Base-by-base conservation (phyloP, 2,329 filamentous ascomycete species). In the Macrophomina phaseolina region DNA sequence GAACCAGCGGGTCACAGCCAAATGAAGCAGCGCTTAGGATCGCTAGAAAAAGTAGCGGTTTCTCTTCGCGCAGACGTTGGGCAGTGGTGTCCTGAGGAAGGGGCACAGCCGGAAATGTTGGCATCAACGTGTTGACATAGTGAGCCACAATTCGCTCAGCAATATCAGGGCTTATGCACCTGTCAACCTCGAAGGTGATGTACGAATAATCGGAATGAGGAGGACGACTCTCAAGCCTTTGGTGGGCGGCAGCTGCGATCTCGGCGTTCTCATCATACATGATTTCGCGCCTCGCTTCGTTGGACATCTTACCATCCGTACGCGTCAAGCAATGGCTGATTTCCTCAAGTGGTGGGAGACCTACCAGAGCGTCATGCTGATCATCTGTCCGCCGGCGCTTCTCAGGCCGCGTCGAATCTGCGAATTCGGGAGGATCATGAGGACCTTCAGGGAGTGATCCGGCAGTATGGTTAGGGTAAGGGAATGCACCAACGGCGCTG, bases 41-140 rank as follows among this genome's bases (percentile, higher is more conserved):
- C 2, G 85, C 81, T 12, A 89, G 80, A 69, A 89, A 88, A 0
- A 90, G 78, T 8, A 86, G 77, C 0, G 88, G 87, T 74, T 87
- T 89, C 60, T 83, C 82, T 53, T 83, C 83, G 40, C 87, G 84
- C 8, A 89, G 73, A 18, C 85, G 81, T 7, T 81, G 78, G 67
- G 87, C 86, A 12, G 80, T 85, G 0, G 83, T 87, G 0, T 80
- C 83, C 0, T 82, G 78, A 1, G 85, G 80, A 60, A 90, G 86
- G 2, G 87, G 83, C 5, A 90, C 85, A 18, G 86, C 81, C 0
- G 88, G 88, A 67, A 89, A 82, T 58, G 84, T 81, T 0, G 83
- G 81, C 34, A 82, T 81, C 74, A 89, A 84, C 3, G 85, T 78
- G 18, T 82, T 80, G 40, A 84, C 78, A 70, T 87, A 90, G 12